Base-by-base conservation (phyloP, 169 alveolate species). In the Theileria annulata region DNA sequence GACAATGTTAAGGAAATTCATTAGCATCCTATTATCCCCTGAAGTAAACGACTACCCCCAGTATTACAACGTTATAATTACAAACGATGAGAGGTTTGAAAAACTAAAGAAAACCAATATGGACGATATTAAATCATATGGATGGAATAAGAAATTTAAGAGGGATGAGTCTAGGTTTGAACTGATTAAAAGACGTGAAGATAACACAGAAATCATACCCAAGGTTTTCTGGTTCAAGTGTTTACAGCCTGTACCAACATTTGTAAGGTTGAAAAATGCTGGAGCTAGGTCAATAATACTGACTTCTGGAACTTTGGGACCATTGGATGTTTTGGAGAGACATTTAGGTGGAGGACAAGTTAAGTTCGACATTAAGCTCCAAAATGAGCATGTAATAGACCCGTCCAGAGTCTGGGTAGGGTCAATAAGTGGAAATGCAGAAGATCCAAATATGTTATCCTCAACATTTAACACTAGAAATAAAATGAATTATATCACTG, bases 221-320 rank as follows among this genome's bases (percentile, higher is more conserved):
- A 82, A 82, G 67, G 71, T 82, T 9, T 31, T 84, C 67, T 2
- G 28, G 23, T 84, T 84, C 70, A 87, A 72, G 68, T 84, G 90
- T 62, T 60, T 84, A 59, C 86, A 84, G 71, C 56, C 90, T 2
- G 74, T 78, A 13, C 87, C 87, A n/a, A 70, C 90, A 1, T 84
- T 84, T 51, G 42, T 77, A 42, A 59, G 84, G 47, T 23, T 84
- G 28, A 73, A 86, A 75, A 80, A 91, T 30, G 88, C 92, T 58
- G 95, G 91, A 62, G 87, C 90, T 15, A 86, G 94, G 75, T 92
- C 97, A 0, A 84, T 95, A 13, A 90, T 96, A 31, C 94, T 97
- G 47, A 96, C 99, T 1, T 96, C 99, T 17, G 99, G 99, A 0
- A 97, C 99, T 12, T 90, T 97, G 76, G 91, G 98, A 0, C 99